Conservation (phyloP, 1,284 basidiomycete genomes). For the Flammula alnicola region DNA sequence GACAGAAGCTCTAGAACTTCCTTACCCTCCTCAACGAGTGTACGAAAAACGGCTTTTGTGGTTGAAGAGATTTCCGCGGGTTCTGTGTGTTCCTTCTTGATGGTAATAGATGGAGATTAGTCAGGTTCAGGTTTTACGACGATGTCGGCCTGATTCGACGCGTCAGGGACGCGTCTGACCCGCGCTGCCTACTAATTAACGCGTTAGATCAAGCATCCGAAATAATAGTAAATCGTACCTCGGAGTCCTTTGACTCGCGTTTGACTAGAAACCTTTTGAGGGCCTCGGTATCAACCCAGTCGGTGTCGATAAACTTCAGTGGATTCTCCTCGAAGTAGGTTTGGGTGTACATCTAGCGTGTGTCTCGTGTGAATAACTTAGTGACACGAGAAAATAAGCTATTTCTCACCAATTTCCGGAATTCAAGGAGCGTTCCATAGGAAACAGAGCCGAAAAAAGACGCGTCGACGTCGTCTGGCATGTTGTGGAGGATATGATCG, state of each 20-base stretch:
- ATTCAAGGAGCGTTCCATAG: conserved; percentile 9
- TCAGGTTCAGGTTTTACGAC: conserved; percentile 2
- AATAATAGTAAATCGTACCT: too few relatives aligned
- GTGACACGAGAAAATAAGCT: background rate
- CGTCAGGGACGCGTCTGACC: background rate
- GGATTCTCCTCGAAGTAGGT: conserved; percentile 1
- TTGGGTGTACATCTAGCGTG: background rate
- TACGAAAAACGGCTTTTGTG: background rate
- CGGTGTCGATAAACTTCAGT: conserved; percentile 5
- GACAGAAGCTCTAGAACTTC: conserved; percentile 1
- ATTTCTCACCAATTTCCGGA: conserved; percentile 3
- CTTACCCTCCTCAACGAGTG: background rate
- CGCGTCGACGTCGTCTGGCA: conserved; percentile 1
- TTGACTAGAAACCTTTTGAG: conserved; percentile 3
- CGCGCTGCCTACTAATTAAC: too few relatives aligned
- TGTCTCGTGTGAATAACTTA: too few relatives aligned
- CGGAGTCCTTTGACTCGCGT: too few relatives aligned
- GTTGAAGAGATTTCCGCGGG: background rate
- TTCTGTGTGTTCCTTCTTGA: background rate
- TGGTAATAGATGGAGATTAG: background rate
- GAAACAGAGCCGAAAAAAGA: conserved; percentile 5
- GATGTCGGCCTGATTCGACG: background rate
- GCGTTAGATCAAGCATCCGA: too few relatives aligned
- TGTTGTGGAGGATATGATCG: too few relatives aligned
- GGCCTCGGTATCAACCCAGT: conserved; percentile 3